A percentile compares a stretch with the other conserved stretches of the same genome.
These are phyloP conservation scores for Boletellus sp. DNA, from an alignment of 1,284 basidiomycete genomes.

Conservation along the genomic window DNA sequence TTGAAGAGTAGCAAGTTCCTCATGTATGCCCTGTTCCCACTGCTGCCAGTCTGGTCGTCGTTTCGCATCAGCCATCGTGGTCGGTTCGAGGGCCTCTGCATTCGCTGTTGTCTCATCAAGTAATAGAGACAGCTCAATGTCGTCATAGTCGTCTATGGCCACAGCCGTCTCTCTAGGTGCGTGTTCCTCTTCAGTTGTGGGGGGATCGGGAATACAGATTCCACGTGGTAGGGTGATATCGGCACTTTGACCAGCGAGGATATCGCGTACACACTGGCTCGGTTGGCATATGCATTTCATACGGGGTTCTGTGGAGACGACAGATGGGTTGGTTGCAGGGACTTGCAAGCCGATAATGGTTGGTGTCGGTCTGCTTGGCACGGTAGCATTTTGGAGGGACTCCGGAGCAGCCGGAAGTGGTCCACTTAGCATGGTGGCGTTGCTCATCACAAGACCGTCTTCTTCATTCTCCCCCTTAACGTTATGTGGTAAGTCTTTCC, in stretches of 20 bases:
- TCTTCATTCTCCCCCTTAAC: not conserved
- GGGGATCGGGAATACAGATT: not conserved
- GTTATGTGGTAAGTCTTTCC: too few species aligned
- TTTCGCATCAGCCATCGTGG: not conserved
- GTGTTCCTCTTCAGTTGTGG: not conserved
- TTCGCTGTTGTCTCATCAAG: not conserved
- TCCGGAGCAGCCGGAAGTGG: not conserved
- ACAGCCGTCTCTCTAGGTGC: too few species aligned
- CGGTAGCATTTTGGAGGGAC: too few species aligned
- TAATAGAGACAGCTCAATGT: not conserved
- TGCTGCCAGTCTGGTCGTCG: constrained; percentile 1
- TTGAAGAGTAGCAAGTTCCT: not conserved
- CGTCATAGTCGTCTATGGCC: not conserved
- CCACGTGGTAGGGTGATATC: not conserved
- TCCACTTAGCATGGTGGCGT: too few species aligned
- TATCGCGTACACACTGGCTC: not conserved
- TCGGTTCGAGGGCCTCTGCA: not conserved
- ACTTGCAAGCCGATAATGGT: not conserved
- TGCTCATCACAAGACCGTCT: not conserved
- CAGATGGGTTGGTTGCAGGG: not conserved
- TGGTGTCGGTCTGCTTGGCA: too few species aligned
- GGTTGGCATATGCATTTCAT: not conserved
- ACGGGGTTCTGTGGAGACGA: not conserved
- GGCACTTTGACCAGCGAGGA: not conserved
- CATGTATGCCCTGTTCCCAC: constrained; percentile 8